A percentile compares a stretch with the other conserved stretches of the same genome.
Evolutionary conservation across 2,329 filamentous ascomycete species (phyloP).

Genomic region (Neoascochyta sp.): DNA sequence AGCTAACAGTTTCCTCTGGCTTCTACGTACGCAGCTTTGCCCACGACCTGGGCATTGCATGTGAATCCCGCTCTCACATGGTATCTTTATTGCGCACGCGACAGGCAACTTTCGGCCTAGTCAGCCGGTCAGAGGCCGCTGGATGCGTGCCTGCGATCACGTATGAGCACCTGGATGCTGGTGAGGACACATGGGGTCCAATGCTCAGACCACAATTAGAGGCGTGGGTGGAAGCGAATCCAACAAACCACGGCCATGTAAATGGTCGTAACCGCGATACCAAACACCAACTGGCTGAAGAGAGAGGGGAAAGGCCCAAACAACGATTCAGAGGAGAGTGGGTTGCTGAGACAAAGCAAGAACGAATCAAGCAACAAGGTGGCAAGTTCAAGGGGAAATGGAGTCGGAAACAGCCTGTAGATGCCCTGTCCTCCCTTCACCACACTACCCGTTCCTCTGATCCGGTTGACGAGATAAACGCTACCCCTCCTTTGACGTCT

Average conservation of each 20-base stretch:
- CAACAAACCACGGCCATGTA: constrained; percentile 10
- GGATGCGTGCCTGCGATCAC: constrained; percentile 14
- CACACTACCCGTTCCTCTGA: too few species aligned
- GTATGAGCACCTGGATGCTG: constrained; percentile 20
- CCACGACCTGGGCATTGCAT: constrained; percentile 28
- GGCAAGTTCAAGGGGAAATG: constrained; percentile 27
- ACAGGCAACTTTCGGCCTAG: constrained; percentile 20
- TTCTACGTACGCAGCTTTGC: constrained; percentile 36
- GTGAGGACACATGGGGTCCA: constrained; percentile 21
- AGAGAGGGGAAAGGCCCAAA: constrained; percentile 10
- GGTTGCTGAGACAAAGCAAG: constrained; percentile 24
- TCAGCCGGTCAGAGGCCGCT: constrained; percentile 2
- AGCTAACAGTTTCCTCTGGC: constrained; percentile 25
- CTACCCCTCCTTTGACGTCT: too few species aligned
- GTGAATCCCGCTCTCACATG: constrained; percentile 24
- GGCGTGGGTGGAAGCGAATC: constrained; percentile 23
- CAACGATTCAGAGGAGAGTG: constrained; percentile 31
- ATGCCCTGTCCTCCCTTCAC: too few species aligned
- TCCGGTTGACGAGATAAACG: too few species aligned
- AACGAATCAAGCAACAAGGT: constrained; percentile 29
- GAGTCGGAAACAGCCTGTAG: constrained; percentile 10
- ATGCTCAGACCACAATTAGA: constrained; percentile 19
- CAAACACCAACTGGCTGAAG: constrained; percentile 10
- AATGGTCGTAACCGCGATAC: constrained; percentile 18
- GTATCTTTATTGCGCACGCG: constrained; percentile 19